Conservation (phyloP, 805 yeast species). For the Metschnikowia borealis region DNA sequence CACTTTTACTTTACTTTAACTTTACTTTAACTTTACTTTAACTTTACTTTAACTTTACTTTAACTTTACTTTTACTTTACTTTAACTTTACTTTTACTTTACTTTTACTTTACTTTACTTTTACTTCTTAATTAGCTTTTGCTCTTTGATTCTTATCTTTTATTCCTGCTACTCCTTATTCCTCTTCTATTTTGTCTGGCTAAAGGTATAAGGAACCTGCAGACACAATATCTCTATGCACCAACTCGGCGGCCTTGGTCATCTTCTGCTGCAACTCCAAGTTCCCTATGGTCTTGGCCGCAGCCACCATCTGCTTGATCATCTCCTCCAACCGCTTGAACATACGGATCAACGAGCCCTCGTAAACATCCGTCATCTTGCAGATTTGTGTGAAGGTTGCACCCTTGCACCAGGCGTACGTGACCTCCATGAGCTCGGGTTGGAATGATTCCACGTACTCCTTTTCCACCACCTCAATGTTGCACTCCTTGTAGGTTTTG, state of each 20-base stretch:
- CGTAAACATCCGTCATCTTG: constrained; percentile 98
- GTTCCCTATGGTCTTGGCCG: constrained; percentile 94
- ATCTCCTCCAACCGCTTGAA: constrained; percentile 93
- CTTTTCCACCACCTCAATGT: constrained; percentile 83
- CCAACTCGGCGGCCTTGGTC: constrained; percentile 78
- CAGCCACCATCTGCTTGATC: constrained; percentile 82
- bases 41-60: no score
- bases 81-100: no score
- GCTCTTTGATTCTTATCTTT: no score
- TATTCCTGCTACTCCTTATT: no score
- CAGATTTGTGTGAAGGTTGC: constrained; percentile 95
- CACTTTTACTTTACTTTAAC: no score
- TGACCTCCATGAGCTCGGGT: constrained; percentile 95
- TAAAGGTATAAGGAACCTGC: constrained; percentile 80
- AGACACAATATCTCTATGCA: constrained; percentile 93
- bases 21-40: no score
- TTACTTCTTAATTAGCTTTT: no score
- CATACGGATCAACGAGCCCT: constrained; percentile 92
- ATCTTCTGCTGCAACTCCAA: constrained; percentile 79
- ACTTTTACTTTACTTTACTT: no score
- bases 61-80: no score
- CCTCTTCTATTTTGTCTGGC: no score
- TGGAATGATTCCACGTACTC: constrained; percentile 91
- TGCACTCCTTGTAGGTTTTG: constrained; percentile 81
- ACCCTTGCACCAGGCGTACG: constrained; percentile 94